Evolutionary conservation across 768 basidiomycete genomes (phyloP), one percentile per base, ranked within the genome.

Genomic region (Inosperma sp.): DNA sequence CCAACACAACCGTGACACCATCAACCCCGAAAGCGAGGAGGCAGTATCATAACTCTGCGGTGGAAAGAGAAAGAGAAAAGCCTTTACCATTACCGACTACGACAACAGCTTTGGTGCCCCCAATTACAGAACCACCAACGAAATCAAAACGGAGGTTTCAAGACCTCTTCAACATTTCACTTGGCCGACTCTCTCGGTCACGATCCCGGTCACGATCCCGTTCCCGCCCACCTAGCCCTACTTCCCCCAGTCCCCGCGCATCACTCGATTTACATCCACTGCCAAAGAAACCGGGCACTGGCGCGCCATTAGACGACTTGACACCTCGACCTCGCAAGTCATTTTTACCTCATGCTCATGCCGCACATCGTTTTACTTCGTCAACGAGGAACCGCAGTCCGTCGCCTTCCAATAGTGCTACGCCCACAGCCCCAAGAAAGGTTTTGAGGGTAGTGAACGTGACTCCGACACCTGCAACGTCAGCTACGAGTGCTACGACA

Each of bases 1-100:
- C 84, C 2, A 78, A 79, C 58, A 73, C 77, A 16, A 84, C 84
- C 4, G 71, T 81, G 48, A 80, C 77, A 5, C 81, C 82, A n/a
- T 68, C 69, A 13, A 79, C 80, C 0, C 78, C 78, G 21, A 80
- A 67, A 56, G 55, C 71, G 31, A 39, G 65, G 56, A 59, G 61
- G n/a, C 54, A 34, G 2, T 43, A 41, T 33, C 43, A 53, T n/a
- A 44, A 31, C 31, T 14, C 19, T 48, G 5, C 46, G 31, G 23
- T 25, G 53, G 53, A 59, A 21, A 62, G 51, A 4, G 55, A 65
- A 14, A 60, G 26, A 35, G 34, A 48, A 48, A 48, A 48, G 12
- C 7, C 46, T 0, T 8, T 48, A 19, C 46, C 49, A 17, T 7
- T 8, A 13, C 49, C 41, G 19, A 52, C 21, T 34, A 52, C 16